Evolutionary conservation across 2,329 filamentous ascomycete genomes (phyloP).

Genomic region (Escovopsis sp.): DNA sequence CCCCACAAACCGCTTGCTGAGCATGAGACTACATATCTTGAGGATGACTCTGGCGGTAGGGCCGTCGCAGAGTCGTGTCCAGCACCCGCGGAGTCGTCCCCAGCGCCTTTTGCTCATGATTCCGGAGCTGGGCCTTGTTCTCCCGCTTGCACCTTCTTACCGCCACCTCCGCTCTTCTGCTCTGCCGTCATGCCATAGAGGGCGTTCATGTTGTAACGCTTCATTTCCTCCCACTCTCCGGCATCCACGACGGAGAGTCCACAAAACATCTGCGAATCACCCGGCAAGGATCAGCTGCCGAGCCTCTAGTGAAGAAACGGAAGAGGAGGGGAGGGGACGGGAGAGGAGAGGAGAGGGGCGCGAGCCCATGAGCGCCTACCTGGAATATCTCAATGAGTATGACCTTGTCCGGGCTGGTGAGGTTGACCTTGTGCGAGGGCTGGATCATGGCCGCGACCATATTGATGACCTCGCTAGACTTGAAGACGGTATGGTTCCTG

Average conservation of each 20-base stretch:
- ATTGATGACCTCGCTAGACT: conserved; percentile 55
- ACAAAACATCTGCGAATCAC: conserved; percentile 44
- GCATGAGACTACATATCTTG: too few species aligned
- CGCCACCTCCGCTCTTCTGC: conserved; percentile 4
- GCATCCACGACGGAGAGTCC: conserved; percentile 67
- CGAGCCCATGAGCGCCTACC: conserved; percentile 28
- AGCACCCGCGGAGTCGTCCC: too few species aligned
- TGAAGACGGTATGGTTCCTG: conserved; percentile 56
- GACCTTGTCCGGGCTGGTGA: conserved; percentile 63
- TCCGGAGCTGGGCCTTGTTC: not conserved
- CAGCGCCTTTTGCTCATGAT: not conserved
- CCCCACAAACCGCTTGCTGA: too few species aligned
- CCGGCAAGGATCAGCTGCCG: not conserved
- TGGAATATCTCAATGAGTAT: conserved; percentile 71
- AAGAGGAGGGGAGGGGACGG: too few species aligned
- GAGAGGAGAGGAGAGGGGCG: too few species aligned
- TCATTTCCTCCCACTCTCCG: conserved; percentile 54
- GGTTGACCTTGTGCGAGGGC: conserved; percentile 57
- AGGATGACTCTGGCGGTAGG: too few species aligned
- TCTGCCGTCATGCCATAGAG: conserved; percentile 35
- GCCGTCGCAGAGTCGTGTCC: too few species aligned
- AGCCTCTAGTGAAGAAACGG: not conserved
- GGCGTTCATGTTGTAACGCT: conserved; percentile 65
- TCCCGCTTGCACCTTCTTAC: not conserved
- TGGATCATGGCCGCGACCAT: conserved; percentile 53